Evolutionary conservation across 345 rosid species (phyloP).

Genomic region (Eutrema japonicum): DNA sequence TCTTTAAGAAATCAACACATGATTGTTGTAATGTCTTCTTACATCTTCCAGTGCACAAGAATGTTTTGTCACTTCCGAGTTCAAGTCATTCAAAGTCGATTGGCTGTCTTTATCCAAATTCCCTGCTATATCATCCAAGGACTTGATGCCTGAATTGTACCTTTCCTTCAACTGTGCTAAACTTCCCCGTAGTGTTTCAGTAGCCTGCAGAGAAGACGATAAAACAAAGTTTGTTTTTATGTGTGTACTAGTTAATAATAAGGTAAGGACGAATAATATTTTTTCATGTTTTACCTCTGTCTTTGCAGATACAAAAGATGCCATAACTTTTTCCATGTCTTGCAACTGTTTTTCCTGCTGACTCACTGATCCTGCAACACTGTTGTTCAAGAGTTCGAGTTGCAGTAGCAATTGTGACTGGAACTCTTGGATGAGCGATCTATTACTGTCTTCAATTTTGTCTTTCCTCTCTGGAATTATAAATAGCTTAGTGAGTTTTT

Average conservation of each 20-base stretch:
- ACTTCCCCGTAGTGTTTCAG: conserved; percentile 73
- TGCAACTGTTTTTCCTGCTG: conserved; percentile 87
- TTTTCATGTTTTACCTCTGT: conserved; percentile 56
- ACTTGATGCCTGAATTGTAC: conserved; percentile 72
- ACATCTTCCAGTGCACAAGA: conserved; percentile 79
- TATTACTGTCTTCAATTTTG: conserved; percentile 87
- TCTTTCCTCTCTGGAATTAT: conserved; percentile 84
- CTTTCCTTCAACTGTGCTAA: conserved; percentile 65
- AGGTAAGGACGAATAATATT: background rate
- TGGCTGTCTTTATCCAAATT: conserved; percentile 71
- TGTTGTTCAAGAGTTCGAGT: conserved; percentile 77
- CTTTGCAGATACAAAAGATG: conserved; percentile 84
- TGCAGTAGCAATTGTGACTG: conserved; percentile 75
- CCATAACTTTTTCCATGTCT: conserved; percentile 90
- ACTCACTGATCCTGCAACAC: conserved; percentile 77
- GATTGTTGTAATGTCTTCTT: conserved; percentile 42
- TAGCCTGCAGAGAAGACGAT: conserved; percentile 58
- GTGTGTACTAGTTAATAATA: background rate
- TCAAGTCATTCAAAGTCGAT: conserved; percentile 69
- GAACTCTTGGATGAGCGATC: conserved; percentile 70
- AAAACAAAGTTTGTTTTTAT: background rate
- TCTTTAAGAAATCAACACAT: conserved; percentile 2
- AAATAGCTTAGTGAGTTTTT: conserved; percentile 32
- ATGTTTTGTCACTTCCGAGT: conserved; percentile 83
- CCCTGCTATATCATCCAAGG: conserved; percentile 70